Percentiles rank a stretch among this genome's conserved stretches.
Conservation (phyloP, 345 rosid species). For the Eucalyptus regnans region DNA sequence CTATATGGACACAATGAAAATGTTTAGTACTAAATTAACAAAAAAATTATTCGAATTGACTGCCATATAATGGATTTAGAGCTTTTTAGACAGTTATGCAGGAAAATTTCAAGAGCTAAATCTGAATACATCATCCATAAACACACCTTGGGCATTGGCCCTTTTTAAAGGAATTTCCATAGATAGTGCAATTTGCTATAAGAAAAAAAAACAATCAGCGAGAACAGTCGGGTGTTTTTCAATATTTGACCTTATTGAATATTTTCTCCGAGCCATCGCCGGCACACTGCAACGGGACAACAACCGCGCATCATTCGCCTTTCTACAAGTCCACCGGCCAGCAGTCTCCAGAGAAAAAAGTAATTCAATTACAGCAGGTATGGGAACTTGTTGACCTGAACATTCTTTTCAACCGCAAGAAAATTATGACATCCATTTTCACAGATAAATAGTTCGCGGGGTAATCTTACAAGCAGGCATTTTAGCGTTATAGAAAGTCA, state of each 20-base stretch:
- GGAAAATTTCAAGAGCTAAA: background rate
- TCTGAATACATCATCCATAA: background rate
- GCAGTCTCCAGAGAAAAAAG: background rate
- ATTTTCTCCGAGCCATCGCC: background rate
- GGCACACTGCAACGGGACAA: background rate
- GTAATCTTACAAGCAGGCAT: background rate
- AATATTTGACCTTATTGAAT: background rate
- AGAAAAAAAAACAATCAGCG: background rate
- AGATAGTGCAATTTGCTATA: background rate
- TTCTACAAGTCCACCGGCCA: background rate
- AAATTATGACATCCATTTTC: background rate
- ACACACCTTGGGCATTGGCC: background rate
- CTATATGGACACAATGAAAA: too few species aligned
- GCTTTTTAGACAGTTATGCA: background rate
- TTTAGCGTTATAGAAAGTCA: background rate
- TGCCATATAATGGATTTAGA: accelerated
- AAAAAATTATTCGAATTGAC: accelerated
- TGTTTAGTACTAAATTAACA: background rate
- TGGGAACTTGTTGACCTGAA: background rate
- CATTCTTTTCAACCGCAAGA: background rate
- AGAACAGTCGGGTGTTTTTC: background rate
- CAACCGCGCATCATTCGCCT: background rate
- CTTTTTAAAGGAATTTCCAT: background rate
- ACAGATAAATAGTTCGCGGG: background rate
- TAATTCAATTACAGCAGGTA: background rate